phyloP scores from a whole-genome alignment of 2,329 filamentous ascomycete genomes.

The Cladosporium halotolerans region DNA sequence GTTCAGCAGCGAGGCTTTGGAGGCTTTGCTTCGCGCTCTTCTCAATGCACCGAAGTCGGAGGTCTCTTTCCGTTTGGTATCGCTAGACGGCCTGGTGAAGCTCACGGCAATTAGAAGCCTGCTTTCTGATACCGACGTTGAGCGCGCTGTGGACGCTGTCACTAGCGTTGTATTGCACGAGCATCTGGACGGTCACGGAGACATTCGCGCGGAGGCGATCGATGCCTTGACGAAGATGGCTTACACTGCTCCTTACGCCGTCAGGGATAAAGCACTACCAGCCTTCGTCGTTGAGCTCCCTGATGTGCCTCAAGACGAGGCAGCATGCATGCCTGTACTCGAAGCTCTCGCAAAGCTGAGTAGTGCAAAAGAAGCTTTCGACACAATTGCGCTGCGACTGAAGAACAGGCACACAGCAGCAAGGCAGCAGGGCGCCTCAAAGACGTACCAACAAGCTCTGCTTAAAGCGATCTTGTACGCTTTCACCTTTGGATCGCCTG shows the following conservation, averaged over 20 bases:
- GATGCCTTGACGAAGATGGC: constrained; percentile 55
- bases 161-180: constrained; percentile 57
- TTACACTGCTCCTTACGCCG: constrained; percentile 54
- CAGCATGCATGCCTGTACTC: constrained; percentile 49
- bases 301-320: constrained; percentile 37
- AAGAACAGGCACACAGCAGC: constrained; percentile 57
- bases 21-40: constrained; percentile 39
- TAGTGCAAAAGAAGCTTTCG: constrained; percentile 56
- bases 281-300: constrained; percentile 60
- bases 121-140: constrained; percentile 37
- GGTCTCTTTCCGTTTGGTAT: constrained; percentile 44
- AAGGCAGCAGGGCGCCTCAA: constrained; percentile 46
- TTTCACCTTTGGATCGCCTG: constrained; percentile 46
- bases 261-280: constrained; percentile 60
- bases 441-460: constrained; percentile 53
- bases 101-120: constrained; percentile 37
- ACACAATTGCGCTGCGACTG: constrained; percentile 56
- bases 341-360: constrained; percentile 61
- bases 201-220: constrained; percentile 54
- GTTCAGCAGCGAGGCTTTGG: constrained; percentile 36
- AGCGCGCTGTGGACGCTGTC: constrained; percentile 52
- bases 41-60: constrained; percentile 40
- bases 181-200: constrained; percentile 49
- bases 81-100: constrained; percentile 39
- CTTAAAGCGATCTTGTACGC: constrained; percentile 57